Base-by-base conservation (phyloP, 192 early-diverging fungal genomes). In the Rhizophlyctis rosea region DNA sequence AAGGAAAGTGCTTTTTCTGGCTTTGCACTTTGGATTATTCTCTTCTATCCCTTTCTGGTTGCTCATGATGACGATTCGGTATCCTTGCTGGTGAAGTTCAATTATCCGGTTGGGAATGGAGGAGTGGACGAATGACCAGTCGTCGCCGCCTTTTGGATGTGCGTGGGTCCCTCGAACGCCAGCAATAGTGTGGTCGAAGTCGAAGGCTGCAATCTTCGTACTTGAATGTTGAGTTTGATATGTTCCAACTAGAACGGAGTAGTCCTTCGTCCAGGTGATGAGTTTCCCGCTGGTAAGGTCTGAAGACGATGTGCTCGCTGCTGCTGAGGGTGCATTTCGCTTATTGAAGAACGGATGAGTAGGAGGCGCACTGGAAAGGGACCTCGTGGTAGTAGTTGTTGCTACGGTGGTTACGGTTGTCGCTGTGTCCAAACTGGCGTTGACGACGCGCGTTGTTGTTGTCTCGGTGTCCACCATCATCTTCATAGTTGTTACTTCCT, bases 121-220 rank as follows among this genome's bases (percentile, higher is more conserved):
- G 0, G 79, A 48, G 57, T 81, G 34, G 34, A 82, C 81, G 69
- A 88, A 93, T 29, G 69, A 69, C 93, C 93, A 98, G 76, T 96
- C 96, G 55, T 87, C 69, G 3, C 77, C 74, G 51, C 86, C 70
- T 62, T 88, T 90, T 13, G 91, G 69, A 64, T 75, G 81, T 13
- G 71, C 73, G 52, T 81, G 73, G 24, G 67, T 79, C 25, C 90
- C 86, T 35, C 86, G 86, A 18, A 84, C 79, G 4, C 49, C 57
- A 27, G 92, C 83, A n/a, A 96, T 67, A 2, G 93, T 95, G 5
- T 64, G 67, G 74, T 98, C 94, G 57, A 91, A 75, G 65, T 91
- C 90, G 65, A 88, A 90, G 0, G 81, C 77, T 3, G 90, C 87
- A 32, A 91, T 71, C 47, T 80, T 85, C 1, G 64, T 49, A n/a